A percentile compares a stretch with the other conserved stretches of the same genome.
These are phyloP conservation scores for Leucocoprinus sp. DNA, from an alignment of 768 basidiomycete species.

Conservation along the genomic window DNA sequence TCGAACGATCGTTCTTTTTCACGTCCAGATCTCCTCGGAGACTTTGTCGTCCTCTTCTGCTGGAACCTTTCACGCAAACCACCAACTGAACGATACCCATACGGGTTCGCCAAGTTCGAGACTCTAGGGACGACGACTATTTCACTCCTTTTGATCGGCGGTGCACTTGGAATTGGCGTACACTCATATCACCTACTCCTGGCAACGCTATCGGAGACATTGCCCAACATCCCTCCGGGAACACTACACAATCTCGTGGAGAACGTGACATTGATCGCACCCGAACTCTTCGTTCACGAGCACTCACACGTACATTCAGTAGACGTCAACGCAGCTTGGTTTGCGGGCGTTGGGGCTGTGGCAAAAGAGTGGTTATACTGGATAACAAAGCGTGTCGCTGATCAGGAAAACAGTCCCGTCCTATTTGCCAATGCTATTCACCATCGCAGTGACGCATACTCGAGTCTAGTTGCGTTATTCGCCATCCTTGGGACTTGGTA, in stretches of 20 bases:
- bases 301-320: conserved; percentile 55
- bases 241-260: conserved; percentile 55
- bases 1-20: neutral
- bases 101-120: conserved; percentile 91
- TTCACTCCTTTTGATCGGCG: conserved; percentile 78
- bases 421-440: conserved; percentile 94
- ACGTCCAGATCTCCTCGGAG: conserved; percentile 76
- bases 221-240: conserved; percentile 57
- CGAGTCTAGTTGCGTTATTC: conserved; percentile 82
- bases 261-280: conserved; percentile 45
- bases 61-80: conserved; percentile 80
- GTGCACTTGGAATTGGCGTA: conserved; percentile 78
- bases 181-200: conserved; percentile 85
- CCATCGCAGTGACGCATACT: conserved; percentile 95
- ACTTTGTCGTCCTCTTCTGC: conserved; percentile 84
- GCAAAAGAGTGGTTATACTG: conserved; percentile 93
- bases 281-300: conserved; percentile 40
- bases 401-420: conserved; percentile 86
- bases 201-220: conserved; percentile 59
- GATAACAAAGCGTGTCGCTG: conserved; percentile 81
- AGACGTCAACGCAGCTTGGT: conserved; percentile 96
- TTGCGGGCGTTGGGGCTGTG: conserved; percentile 73
- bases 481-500: conserved; percentile 89
- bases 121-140: conserved; percentile 90
- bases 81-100: conserved; percentile 77